Base-by-base conservation (phyloP, 2,329 filamentous ascomycete species). In the Colletotrichum kahawae region DNA sequence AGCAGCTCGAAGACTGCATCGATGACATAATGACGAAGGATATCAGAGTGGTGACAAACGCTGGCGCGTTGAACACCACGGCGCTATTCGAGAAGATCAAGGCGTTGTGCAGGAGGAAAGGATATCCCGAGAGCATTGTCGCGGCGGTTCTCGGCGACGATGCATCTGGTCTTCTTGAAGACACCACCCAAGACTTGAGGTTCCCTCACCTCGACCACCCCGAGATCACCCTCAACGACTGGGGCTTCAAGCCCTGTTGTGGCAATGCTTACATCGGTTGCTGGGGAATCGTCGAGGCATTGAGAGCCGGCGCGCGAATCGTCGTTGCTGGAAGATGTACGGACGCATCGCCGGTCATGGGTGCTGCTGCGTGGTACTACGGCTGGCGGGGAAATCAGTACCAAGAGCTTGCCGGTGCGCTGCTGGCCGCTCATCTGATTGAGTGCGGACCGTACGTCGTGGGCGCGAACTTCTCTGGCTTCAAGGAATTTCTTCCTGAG, bases 301-400 rank as follows among this genome's bases (percentile, higher is more conserved):
- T 87, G 5, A 78, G 80, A n/a, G 74, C 77, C 7, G 85, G 85
- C 1, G 85, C 85, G 4, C 82, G 86, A 71, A 87, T 87, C 34
- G 79, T 87, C 54, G 82, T 87, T 18, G 86, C 84, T 65, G 85
- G 86, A 4, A 82, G 86, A 43, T 85, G 86, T 2, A 84, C 85
- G 0, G 86, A 87, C 77, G 86, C 86, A 0, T 85, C 83, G 9
- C 87, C 87, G 0, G 88, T 90, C 3, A 89, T 90, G 33, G 88
- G 85, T 0, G 87, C 87, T 0, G 88, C 89, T 0, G 87, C 86
- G 82, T 90, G 83, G 78, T 91, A 89, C 88, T 83, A 90, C 76
- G 80, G 82, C 1, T 91, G 88, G 89, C 69, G 72, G 0, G 83
- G 85, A 34, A 82, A 80, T 0, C 83, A 86, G 54, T 89, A 86